Conservation (phyloP, 768 basidiomycete genomes). For the Leucosporidium yakuticum region DNA sequence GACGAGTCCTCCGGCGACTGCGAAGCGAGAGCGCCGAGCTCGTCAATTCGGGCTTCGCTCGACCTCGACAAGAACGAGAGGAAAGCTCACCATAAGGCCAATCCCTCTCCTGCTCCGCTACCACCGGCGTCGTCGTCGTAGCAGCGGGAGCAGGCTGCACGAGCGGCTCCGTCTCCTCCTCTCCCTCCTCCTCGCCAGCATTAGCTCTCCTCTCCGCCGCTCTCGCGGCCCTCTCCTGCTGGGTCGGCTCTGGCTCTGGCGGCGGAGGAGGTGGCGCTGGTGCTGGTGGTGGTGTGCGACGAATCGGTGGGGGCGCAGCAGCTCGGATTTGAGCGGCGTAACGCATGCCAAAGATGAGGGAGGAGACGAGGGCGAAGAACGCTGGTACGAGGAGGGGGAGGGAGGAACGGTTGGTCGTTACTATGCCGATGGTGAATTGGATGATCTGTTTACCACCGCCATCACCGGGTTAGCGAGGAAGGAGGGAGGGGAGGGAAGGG, state of each 20-base stretch:
- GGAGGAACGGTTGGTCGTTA: slow-evolving; percentile 28
- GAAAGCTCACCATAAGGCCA: not conserved
- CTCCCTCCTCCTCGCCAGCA: not conserved
- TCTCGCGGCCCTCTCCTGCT: slow-evolving; percentile 9
- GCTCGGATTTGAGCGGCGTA: slow-evolving; percentile 35
- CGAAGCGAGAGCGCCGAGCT: no score
- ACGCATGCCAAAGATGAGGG: slow-evolving; percentile 37
- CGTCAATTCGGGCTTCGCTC: not conserved
- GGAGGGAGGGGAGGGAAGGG: not conserved
- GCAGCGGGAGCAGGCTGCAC: not conserved
- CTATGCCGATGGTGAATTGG: slow-evolving; percentile 25
- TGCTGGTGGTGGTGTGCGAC: not conserved
- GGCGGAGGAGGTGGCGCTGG: slow-evolving; percentile 8
- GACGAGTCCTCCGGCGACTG: not conserved
- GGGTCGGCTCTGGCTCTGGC: slow-evolving; percentile 2
- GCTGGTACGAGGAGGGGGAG: slow-evolving; percentile 30
- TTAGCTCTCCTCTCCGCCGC: not conserved
- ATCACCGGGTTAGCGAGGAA: not conserved
- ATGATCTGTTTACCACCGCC: slow-evolving; percentile 11
- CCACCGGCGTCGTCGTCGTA: not conserved
- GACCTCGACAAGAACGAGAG: not conserved
- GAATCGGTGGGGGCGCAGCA: not conserved
- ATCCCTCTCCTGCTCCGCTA: not conserved
- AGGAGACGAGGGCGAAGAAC: slow-evolving; percentile 35
- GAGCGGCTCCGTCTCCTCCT: slow-evolving; percentile 1